Evolutionary conservation across 75 land plant genomes (phyloP).

Genomic region (Pinus tabuliformis): DNA sequence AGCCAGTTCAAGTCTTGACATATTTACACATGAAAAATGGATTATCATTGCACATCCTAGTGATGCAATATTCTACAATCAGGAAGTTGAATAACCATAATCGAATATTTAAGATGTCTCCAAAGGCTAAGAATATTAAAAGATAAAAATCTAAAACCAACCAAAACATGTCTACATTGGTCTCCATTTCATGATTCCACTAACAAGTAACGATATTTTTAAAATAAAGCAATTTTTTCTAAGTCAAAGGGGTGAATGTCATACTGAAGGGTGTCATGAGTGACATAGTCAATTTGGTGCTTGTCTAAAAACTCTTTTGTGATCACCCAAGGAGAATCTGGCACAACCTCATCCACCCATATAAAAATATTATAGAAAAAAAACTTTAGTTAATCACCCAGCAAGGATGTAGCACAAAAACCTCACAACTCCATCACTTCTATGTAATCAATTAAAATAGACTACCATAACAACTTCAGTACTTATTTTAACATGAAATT

Average conservation of each 20-base stretch:
- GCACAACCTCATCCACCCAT: constrained; percentile 59
- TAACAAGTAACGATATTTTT: no score
- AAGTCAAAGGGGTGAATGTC: constrained; percentile 6
- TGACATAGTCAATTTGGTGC: constrained; percentile 37
- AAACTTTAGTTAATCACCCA: constrained; percentile 18
- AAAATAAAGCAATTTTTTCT: not conserved
- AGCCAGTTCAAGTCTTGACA: no score
- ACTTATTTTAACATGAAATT: no score
- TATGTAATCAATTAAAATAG: not conserved
- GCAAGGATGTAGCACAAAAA: constrained; percentile 33
- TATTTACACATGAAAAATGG: no score
- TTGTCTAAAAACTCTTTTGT: constrained; percentile 46
- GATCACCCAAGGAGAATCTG: constrained; percentile 50
- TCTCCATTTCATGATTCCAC: not conserved
- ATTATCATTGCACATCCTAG: no score
- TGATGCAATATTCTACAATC: no score
- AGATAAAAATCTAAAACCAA: not conserved
- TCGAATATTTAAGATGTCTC: not conserved
- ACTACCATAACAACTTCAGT: no score
- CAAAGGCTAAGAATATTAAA: not conserved
- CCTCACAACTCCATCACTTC: constrained; percentile 33
- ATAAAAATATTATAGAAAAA: constrained; percentile 11
- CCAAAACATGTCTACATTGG: not conserved
- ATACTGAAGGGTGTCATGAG: constrained; percentile 49
- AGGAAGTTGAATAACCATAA: no score